Conservation (phyloP, 306 rosid species). For the Pyrus bretschneideri region DNA sequence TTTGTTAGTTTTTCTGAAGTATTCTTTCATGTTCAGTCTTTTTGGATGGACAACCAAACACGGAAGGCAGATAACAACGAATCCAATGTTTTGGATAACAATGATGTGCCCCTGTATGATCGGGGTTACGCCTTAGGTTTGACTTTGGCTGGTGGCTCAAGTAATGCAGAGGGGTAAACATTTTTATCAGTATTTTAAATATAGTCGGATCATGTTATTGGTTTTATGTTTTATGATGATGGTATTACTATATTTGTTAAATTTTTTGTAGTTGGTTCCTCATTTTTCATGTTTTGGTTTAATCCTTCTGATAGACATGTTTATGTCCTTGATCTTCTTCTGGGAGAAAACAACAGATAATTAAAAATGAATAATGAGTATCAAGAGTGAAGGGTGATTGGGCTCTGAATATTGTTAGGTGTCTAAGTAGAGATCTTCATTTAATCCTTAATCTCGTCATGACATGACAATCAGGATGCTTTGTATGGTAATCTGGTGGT, state of each 20-base stretch:
- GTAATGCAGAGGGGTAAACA: conserved; percentile 61
- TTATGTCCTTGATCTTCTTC: not conserved
- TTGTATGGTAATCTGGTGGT: not conserved
- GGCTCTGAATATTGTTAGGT: not conserved
- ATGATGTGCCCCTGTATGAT: conserved; percentile 80
- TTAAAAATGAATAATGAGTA: not conserved
- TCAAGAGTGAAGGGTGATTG: not conserved
- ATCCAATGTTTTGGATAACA: conserved; percentile 53
- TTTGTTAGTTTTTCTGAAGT: not conserved
- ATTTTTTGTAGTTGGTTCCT: not conserved
- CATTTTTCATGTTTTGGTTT: not conserved
- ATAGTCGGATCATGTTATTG: not conserved
- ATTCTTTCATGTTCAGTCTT: conserved; percentile 61
- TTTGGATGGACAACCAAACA: conserved; percentile 83
- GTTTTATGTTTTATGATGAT: not conserved
- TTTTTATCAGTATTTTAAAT: conserved; percentile 1
- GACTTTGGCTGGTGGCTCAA: conserved; percentile 59
- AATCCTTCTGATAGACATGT: not conserved
- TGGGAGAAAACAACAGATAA: not conserved
- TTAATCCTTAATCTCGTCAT: not conserved
- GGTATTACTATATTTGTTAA: not conserved
- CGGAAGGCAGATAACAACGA: conserved; percentile 35
- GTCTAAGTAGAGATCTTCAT: not conserved
- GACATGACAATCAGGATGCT: not conserved
- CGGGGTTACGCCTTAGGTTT: conserved; percentile 88